Percentiles rank a stretch among this genome's conserved stretches.
Conservation (phyloP, 106 monocot genomes). For the Acanthochlamys bracteata region DNA sequence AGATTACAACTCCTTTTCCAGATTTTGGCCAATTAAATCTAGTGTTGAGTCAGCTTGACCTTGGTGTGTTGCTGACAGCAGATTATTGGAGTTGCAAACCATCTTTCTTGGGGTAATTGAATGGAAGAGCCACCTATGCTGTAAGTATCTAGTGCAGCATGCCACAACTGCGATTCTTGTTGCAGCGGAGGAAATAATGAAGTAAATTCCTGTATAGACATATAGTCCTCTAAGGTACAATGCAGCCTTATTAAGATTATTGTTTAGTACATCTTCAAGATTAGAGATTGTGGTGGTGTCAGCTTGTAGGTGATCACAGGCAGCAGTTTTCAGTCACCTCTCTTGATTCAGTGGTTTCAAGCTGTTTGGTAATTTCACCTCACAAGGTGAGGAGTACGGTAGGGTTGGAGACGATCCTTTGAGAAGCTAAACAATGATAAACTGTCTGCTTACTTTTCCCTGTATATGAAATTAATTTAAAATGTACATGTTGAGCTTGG, state of each 20-base stretch:
- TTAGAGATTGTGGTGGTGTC: too few relatives aligned
- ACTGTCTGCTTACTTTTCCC: too few relatives aligned
- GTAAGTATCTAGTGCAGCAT: slow-evolving; percentile 15
- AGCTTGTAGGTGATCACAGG: too few relatives aligned
- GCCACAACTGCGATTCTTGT: slow-evolving; percentile 17
- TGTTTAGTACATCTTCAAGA: not conserved
- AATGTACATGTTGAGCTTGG: too few relatives aligned
- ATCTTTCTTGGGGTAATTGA: not conserved
- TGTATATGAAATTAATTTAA: too few relatives aligned
- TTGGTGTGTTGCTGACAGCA: not conserved
- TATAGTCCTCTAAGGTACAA: slow-evolving; percentile 7
- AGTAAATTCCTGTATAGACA: slow-evolving; percentile 29
- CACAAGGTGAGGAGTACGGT: too few relatives aligned
- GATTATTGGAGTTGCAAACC: slow-evolving; percentile 8
- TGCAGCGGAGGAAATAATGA: slow-evolving; percentile 25
- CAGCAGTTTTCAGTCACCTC: too few relatives aligned
- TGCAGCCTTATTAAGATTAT: not conserved
- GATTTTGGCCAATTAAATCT: not conserved
- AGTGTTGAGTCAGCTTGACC: not conserved
- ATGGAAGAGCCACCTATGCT: not conserved
- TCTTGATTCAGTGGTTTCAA: too few relatives aligned
- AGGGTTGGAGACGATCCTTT: too few relatives aligned
- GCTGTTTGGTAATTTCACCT: too few relatives aligned
- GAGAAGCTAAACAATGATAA: too few relatives aligned
- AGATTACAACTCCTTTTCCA: not conserved